Conservation (phyloP, 352 stramenopile genomes). For the Plasmopara halstedii region DNA sequence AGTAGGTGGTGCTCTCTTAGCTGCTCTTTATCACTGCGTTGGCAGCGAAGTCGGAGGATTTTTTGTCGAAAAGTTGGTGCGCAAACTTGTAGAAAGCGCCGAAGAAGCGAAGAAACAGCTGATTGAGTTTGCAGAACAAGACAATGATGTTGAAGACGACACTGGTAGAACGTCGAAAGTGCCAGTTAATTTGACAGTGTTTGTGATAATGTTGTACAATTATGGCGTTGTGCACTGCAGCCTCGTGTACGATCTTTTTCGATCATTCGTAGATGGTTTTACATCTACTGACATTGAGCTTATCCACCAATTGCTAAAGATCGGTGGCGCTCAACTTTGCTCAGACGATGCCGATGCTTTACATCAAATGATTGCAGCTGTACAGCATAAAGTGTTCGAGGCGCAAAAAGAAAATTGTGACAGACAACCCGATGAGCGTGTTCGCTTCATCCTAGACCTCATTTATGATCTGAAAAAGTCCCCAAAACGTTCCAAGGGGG, state of each 20-base stretch:
- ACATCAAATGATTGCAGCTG: constrained; percentile 74
- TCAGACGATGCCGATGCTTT: constrained; percentile 79
- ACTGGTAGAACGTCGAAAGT: constrained; percentile 42
- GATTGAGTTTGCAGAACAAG: constrained; percentile 5
- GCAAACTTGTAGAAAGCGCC: constrained; percentile 44
- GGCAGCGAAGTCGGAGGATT: constrained; percentile 74
- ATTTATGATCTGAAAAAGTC: constrained; percentile 96
- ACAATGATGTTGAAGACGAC: constrained; percentile 21
- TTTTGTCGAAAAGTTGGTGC: constrained; percentile 71
- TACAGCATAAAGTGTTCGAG: constrained; percentile 69
- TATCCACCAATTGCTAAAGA: constrained; percentile 80
- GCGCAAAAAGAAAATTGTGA: constrained; percentile 20
- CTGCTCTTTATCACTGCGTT: constrained; percentile 69
- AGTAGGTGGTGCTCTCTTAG: constrained; percentile 53
- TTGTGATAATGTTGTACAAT: constrained; percentile 87
- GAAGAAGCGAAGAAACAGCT: constrained; percentile 25
- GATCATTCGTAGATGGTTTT: constrained; percentile 68
- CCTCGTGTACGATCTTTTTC: constrained; percentile 89
- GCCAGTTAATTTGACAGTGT: constrained; percentile 75
- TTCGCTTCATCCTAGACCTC: constrained; percentile 90
- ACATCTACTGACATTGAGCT: constrained; percentile 77
- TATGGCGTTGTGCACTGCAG: constrained; percentile 84
- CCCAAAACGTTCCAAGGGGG: constrained; percentile 83
- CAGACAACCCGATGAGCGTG: constrained; percentile 41
- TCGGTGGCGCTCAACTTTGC: constrained; percentile 73